A percentile compares a stretch with the other conserved stretches of the same genome.
Conservation (phyloP, 108 stramenopile genomes). For the Cyclotella choctawhatcheeana region DNA sequence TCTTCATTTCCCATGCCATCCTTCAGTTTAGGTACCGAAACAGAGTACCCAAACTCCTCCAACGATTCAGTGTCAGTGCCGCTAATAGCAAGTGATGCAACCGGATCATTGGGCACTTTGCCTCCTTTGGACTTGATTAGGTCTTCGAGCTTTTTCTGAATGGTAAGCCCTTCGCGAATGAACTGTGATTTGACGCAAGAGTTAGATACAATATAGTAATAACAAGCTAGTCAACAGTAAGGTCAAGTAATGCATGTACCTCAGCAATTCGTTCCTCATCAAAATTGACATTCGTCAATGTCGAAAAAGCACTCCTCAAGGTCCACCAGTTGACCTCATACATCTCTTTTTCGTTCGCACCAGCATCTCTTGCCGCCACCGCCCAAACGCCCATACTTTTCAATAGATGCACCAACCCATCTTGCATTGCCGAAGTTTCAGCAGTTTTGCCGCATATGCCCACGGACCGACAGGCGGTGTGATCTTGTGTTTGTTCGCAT, state of each 20-base stretch:
- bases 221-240: not conserved
- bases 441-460: constrained; percentile 77
- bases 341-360: constrained; percentile 54
- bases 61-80: constrained; percentile 41
- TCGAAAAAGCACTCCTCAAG: constrained; percentile 66
- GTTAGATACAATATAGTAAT: not conserved
- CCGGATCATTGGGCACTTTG: constrained; percentile 34
- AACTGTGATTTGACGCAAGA: constrained; percentile 16
- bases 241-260: too few relatives aligned
- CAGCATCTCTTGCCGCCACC: constrained; percentile 60
- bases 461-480: constrained; percentile 71
- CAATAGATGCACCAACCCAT: constrained; percentile 63
- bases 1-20: constrained; percentile 66
- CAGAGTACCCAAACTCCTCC: constrained; percentile 63
- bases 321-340: constrained; percentile 71
- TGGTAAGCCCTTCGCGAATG: constrained; percentile 56
- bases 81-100: constrained; percentile 48
- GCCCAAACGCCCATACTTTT: constrained; percentile 63
- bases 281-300: constrained; percentile 90
- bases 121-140: constrained; percentile 44
- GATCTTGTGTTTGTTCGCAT: constrained; percentile 83
- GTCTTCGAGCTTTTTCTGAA: constrained; percentile 54
- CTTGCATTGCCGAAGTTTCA: constrained; percentile 64
- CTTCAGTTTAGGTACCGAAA: constrained; percentile 50
- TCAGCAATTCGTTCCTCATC: constrained; percentile 66